Conservation (phyloP, 2,329 filamentous ascomycete genomes). For the Curvularia sp. region DNA sequence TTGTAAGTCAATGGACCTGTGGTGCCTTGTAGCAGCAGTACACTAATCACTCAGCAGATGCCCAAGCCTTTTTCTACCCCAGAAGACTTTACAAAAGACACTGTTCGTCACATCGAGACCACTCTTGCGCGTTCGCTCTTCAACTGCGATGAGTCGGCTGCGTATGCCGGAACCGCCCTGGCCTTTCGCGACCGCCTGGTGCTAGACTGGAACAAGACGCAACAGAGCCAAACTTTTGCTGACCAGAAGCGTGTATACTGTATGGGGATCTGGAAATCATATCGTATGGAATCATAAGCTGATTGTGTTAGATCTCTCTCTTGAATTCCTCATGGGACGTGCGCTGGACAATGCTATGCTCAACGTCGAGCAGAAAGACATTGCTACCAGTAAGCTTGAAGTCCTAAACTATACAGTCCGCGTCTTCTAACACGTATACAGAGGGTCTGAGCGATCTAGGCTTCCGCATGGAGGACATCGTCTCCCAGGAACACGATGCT, state of each 20-base stretch:
- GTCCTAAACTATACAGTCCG: slow-evolving; percentile 1
- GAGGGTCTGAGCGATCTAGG: slow-evolving; percentile 87
- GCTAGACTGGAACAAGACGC: slow-evolving; percentile 96
- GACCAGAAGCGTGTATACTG: slow-evolving; percentile 96
- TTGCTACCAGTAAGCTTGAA: slow-evolving; percentile 71
- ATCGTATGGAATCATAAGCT: slow-evolving; percentile 8
- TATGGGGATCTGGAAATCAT: slow-evolving; percentile 45
- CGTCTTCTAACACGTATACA: slow-evolving; percentile 50
- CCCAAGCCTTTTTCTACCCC: slow-evolving; percentile 75
- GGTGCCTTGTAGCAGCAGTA: background rate
- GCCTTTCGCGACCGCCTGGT: slow-evolving; percentile 93
- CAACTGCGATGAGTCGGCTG: slow-evolving; percentile 95
- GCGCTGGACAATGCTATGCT: slow-evolving; percentile 98
- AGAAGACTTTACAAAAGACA: slow-evolving; percentile 83
- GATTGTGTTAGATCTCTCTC: slow-evolving; percentile 72
- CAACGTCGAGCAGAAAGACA: slow-evolving; percentile 87
- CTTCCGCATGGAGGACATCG: slow-evolving; percentile 96
- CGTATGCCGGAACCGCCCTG: slow-evolving; percentile 88
- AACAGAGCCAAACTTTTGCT: slow-evolving; percentile 89
- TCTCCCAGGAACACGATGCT: slow-evolving; percentile 93
- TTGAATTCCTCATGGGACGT: slow-evolving; percentile 97
- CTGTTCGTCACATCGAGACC: slow-evolving; percentile 94
- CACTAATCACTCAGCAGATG: slow-evolving; percentile 55
- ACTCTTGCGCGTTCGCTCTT: slow-evolving; percentile 94
- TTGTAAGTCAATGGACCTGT: slow-evolving; percentile 54